phyloP scores from a whole-genome alignment of 768 basidiomycete species.

The Lentinula raphanica region DNA sequence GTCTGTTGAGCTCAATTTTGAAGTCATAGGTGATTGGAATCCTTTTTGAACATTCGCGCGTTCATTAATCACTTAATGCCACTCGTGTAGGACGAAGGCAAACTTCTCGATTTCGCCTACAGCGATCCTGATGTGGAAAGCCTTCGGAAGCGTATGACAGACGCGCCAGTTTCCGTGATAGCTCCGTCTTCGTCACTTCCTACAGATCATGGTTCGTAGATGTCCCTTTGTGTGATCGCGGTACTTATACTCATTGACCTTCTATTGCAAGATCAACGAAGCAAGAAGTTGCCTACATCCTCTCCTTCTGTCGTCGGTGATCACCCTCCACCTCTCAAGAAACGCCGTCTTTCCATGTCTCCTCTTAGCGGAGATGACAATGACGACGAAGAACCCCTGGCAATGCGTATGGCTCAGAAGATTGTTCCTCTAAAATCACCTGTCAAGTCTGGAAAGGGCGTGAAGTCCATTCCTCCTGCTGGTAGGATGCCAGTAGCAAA shows the following conservation, averaged over 20 bases:
- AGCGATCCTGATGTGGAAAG: slow-evolving; percentile 64
- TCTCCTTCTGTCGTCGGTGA: slow-evolving; percentile 47
- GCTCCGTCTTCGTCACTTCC: slow-evolving; percentile 43
- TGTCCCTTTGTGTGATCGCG: slow-evolving; percentile 3
- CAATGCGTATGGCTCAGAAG: slow-evolving; percentile 33
- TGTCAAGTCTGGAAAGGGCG: slow-evolving; percentile 25
- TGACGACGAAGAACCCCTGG: slow-evolving; percentile 57
- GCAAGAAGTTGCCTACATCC: slow-evolving; percentile 31
- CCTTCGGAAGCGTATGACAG: slow-evolving; percentile 62
- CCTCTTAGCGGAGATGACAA: slow-evolving; percentile 50
- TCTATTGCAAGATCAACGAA: slow-evolving; percentile 13
- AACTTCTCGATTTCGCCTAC: slow-evolving; percentile 77
- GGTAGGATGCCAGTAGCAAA: slow-evolving; percentile 25
- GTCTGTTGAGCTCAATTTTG: not conserved
- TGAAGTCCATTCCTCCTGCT: slow-evolving; percentile 29
- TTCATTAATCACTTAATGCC: not conserved
- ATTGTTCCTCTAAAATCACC: slow-evolving; percentile 18
- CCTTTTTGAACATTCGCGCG: not conserved
- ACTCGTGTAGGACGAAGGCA: slow-evolving; percentile 57
- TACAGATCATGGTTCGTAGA: slow-evolving; percentile 46
- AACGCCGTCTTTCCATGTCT: slow-evolving; percentile 47
- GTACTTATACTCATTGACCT: slow-evolving; percentile 17
- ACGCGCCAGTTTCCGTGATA: slow-evolving; percentile 42
- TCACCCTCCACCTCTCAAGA: slow-evolving; percentile 43
- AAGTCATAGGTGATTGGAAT: slow-evolving; percentile 8